Evolutionary conservation across 306 rosid species (phyloP).

Genomic region (Rosa persica): DNA sequence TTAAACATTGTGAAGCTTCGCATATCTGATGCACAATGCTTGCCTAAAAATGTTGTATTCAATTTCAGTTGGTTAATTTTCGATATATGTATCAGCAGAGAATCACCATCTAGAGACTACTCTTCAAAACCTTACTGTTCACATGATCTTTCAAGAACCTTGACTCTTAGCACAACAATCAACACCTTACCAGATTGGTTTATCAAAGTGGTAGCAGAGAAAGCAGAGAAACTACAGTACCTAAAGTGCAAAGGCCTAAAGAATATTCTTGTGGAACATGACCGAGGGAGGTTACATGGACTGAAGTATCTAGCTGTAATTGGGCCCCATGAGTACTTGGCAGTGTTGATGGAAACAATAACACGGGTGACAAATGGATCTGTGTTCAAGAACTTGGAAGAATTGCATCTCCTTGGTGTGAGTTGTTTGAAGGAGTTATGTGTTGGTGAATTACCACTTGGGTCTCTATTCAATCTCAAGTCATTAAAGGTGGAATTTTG

Average conservation of each 20-base stretch:
- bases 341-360: neutral
- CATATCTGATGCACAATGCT: neutral
- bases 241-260: neutral
- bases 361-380: neutral
- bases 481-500: conserved; percentile 15
- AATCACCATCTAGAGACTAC: neutral
- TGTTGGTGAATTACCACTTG: neutral
- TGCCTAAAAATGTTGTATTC: neutral
- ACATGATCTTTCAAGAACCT: neutral
- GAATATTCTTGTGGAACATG: neutral
- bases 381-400: conserved; percentile 7
- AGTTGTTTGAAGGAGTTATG: neutral
- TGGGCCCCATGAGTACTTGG: neutral
- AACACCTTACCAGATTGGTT: neutral
- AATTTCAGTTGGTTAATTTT: neutral
- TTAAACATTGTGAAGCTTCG: neutral
- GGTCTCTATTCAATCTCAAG: conserved; percentile 11
- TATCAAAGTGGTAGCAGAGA: neutral
- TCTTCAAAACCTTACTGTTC: neutral
- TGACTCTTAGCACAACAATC: too few species aligned
- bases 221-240: conserved; percentile 9
- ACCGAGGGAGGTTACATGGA: neutral
- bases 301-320: conserved; percentile 7
- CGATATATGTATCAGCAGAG: neutral
- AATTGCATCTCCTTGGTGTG: neutral